These are phyloP conservation scores for Raddia guianensis DNA, from an alignment of 176 grass and related monocot species.

Conservation along the genomic window DNA sequence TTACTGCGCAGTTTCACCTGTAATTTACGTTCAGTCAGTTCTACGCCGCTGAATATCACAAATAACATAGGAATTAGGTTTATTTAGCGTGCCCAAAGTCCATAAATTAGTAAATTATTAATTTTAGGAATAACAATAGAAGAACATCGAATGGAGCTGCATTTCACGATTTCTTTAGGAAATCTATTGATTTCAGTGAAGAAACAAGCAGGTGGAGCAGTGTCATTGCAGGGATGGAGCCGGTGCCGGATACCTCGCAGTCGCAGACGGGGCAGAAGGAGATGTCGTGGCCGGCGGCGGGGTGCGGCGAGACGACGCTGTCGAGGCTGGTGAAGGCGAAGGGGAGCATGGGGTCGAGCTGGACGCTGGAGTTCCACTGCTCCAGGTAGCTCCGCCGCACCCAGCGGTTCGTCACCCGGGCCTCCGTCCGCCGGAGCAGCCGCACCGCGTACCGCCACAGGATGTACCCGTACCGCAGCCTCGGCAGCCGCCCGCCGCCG, in stretches of 20 bases:
- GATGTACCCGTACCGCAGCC: constrained; percentile 79
- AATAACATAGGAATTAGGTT: neutral
- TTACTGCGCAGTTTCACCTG: constrained; percentile 95
- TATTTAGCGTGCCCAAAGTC: neutral
- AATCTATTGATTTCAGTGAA: neutral
- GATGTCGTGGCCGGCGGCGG: constrained; percentile 62
- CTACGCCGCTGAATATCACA: neutral
- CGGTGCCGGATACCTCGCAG: constrained; percentile 58
- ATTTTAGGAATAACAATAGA: neutral
- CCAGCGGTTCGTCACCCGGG: constrained; percentile 60
- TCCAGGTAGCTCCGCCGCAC: constrained; percentile 87
- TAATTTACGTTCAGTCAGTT: neutral
- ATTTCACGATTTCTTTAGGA: neutral
- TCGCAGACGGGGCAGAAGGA: constrained; percentile 90
- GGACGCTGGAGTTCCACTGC: constrained; percentile 70
- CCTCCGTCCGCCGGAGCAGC: constrained; percentile 61
- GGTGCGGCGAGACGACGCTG: constrained; percentile 62
- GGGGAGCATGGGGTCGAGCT: constrained; percentile 83
- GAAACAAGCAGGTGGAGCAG: neutral
- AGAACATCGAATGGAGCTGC: neutral
- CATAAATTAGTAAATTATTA: neutral
- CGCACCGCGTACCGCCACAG: constrained; percentile 62
- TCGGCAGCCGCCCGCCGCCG: constrained; percentile 41
- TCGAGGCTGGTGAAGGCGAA: constrained; percentile 82
- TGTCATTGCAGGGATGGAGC: neutral